Conservation (phyloP, 805 yeast species). For the Candida railenensis region DNA sequence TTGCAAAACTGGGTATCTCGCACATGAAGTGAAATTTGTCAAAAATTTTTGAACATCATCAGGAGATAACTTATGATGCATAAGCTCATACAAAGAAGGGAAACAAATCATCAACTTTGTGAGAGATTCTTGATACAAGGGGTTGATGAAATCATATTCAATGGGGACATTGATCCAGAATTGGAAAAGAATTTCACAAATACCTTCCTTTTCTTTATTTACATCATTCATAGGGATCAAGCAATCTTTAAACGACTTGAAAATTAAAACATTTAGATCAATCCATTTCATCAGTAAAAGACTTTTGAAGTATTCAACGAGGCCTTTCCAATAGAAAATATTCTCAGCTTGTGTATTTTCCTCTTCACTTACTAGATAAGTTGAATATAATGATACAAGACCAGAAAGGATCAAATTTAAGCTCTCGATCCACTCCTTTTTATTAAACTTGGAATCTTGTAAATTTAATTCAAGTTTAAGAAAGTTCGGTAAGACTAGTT, state of each 20-base stretch:
- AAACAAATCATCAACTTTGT: constrained; percentile 56
- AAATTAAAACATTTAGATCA: constrained; percentile 56
- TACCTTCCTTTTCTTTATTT: constrained; percentile 11
- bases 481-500: constrained; percentile 59
- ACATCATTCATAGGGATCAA: constrained; percentile 23
- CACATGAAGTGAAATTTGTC: constrained; percentile 59
- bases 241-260: constrained; percentile 51
- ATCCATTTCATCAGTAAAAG: constrained; percentile 42
- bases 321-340: constrained; percentile 47
- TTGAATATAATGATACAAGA: constrained; percentile 55
- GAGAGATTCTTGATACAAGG: constrained; percentile 60
- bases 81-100: constrained; percentile 43
- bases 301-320: constrained; percentile 49
- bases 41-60: constrained; percentile 50
- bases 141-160: constrained; percentile 40
- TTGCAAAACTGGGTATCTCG: constrained; percentile 73
- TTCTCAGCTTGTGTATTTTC: constrained; percentile 12
- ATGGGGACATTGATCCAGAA: constrained; percentile 50
- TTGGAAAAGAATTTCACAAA: constrained; percentile 41
- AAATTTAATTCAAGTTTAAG: constrained; percentile 24
- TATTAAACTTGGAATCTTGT: constrained; percentile 22
- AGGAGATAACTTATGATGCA: constrained; percentile 26
- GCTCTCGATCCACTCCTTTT: constrained; percentile 59
- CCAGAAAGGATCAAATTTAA: constrained; percentile 63
- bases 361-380: constrained; percentile 42